phyloP scores from a whole-genome alignment of 1,284 basidiomycete genomes.

The Meripilus lineatus region DNA sequence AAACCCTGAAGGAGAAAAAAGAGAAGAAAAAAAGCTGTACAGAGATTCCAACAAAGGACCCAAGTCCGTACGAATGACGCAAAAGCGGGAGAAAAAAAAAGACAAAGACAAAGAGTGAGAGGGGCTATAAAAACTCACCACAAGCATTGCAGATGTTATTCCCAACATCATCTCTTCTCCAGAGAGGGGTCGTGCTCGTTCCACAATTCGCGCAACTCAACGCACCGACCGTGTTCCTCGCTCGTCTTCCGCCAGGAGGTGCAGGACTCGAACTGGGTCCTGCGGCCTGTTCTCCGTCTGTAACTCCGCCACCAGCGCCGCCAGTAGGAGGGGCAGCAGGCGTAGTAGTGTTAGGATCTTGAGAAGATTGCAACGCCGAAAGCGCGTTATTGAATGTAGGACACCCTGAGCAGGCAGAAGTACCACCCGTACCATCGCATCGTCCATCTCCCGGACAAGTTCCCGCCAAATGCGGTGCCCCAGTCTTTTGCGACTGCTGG shows the following conservation, averaged over 20 bases:
- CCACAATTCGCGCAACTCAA: constrained; percentile 89
- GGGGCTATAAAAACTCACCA: constrained; percentile 53
- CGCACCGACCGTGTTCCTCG: constrained; percentile 61
- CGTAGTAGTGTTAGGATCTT: no score
- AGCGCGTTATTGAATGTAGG: constrained; percentile 89
- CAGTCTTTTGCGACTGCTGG: constrained; percentile 8
- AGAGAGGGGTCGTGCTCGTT: constrained; percentile 91
- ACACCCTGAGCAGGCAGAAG: constrained; percentile 87
- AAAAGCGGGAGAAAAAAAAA: constrained; percentile 1
- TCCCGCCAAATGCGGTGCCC: constrained; percentile 42
- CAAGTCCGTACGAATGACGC: background rate
- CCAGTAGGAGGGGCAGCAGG: constrained; percentile 5
- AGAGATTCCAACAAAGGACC: constrained; percentile 7
- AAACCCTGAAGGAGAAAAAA: no score
- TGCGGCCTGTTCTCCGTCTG: background rate
- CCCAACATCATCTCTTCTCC: constrained; percentile 91
- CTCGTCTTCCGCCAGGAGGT: constrained; percentile 11
- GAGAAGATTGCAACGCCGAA: constrained; percentile 35
- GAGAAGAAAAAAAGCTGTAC: no score
- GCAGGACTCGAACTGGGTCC: constrained; percentile 1
- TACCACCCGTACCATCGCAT: constrained; percentile 93
- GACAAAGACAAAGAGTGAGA: constrained; percentile 8
- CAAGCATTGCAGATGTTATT: constrained; percentile 93
- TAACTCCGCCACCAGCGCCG: background rate
- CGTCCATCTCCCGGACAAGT: constrained; percentile 94